These are phyloP conservation scores for Russula brevipes DNA, from an alignment of 768 basidiomycete species.

Conservation along the genomic window DNA sequence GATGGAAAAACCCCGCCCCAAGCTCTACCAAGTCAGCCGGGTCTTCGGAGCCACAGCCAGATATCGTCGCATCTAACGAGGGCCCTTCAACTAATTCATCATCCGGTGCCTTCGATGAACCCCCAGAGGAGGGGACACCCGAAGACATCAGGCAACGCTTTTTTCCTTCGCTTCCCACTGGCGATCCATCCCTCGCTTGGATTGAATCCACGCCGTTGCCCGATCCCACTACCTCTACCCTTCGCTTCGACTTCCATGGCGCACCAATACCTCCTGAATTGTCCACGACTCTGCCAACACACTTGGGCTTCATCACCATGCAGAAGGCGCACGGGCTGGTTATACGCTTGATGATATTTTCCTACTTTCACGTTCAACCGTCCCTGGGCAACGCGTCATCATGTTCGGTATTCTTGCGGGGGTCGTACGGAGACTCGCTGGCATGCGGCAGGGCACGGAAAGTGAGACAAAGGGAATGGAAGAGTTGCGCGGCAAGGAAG, in stretches of 20 bases:
- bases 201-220: slow-evolving; percentile 42
- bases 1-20: slow-evolving; percentile 30
- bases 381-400: slow-evolving; percentile 74
- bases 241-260: slow-evolving; percentile 70
- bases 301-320: slow-evolving; percentile 88
- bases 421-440: slow-evolving; percentile 41
- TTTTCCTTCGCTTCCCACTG: slow-evolving; percentile 65
- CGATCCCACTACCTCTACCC: slow-evolving; percentile 30
- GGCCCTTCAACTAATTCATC: background rate
- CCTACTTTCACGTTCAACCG: slow-evolving; percentile 70
- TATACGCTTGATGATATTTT: slow-evolving; percentile 88
- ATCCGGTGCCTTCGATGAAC: slow-evolving; percentile 16
- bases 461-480: slow-evolving; percentile 32
- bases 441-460: slow-evolving; percentile 30
- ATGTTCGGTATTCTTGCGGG: slow-evolving; percentile 72
- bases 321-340: slow-evolving; percentile 71
- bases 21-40: background rate
- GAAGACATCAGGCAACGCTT: slow-evolving; percentile 80
- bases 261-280: slow-evolving; percentile 53
- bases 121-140: slow-evolving; percentile 65
- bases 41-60: background rate
- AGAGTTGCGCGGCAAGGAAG: slow-evolving; percentile 36
- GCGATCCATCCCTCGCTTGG: slow-evolving; percentile 80
- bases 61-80: background rate
- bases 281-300: slow-evolving; percentile 62